Evolutionary conservation across 1,284 basidiomycete species (phyloP).

Genomic region (Fomitopsis pinicola): DNA sequence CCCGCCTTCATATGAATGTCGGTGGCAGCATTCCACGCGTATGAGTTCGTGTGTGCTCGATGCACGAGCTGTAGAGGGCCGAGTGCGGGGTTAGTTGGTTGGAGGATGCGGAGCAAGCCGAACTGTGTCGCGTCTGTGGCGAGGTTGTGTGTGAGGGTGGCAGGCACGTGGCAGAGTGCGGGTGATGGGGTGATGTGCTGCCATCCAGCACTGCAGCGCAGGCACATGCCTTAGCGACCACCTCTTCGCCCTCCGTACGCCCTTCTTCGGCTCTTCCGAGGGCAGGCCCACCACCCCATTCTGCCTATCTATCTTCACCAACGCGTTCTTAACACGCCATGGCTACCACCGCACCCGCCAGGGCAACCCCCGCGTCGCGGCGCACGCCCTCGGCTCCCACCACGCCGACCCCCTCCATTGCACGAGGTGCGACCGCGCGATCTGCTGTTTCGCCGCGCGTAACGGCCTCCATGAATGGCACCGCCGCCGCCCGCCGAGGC

Average conservation of each 20-base stretch:
- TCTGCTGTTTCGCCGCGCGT: slow-evolving; percentile 33
- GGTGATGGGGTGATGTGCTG: slow-evolving; percentile 4
- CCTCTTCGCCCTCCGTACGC: slow-evolving; percentile 4
- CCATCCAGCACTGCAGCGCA: slow-evolving; percentile 1
- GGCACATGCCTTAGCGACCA: slow-evolving; percentile 10
- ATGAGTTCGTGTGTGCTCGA: too few species aligned
- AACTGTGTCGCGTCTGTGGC: not conserved
- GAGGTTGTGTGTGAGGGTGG: not conserved
- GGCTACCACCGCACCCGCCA: slow-evolving; percentile 30
- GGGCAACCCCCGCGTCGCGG: slow-evolving; percentile 42
- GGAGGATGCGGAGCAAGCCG: not conserved
- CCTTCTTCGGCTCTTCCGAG: slow-evolving; percentile 3
- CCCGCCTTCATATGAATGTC: too few species aligned
- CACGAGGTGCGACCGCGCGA: slow-evolving; percentile 35
- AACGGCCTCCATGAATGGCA: slow-evolving; percentile 23
- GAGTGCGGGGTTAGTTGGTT: too few species aligned
- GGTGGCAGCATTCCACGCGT: too few species aligned
- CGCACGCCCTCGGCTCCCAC: slow-evolving; percentile 27
- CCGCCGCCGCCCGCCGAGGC: slow-evolving; percentile 43
- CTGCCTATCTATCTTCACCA: not conserved
- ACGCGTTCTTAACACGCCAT: slow-evolving; percentile 11
- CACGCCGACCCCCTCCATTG: slow-evolving; percentile 25
- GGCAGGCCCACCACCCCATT: not conserved
- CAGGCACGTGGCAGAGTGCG: not conserved
- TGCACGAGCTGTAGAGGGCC: too few species aligned